These are phyloP conservation scores for Chimonanthus praecox DNA, from an alignment of 164 flowering plant species.

Conservation along the genomic window DNA sequence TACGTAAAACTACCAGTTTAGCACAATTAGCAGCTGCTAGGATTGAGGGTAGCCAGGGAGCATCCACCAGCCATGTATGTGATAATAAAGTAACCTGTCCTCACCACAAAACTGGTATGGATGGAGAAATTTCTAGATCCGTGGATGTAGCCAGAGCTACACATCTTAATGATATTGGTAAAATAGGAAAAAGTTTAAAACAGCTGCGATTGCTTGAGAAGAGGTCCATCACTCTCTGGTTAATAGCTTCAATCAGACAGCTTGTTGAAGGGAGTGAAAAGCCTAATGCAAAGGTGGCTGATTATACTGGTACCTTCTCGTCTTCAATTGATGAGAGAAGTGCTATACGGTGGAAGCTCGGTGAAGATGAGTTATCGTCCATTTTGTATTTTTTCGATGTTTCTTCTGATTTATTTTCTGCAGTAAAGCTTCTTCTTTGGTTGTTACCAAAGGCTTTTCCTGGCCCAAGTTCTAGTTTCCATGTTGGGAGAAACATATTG, in stretches of 20 bases:
- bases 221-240: constrained; percentile 60
- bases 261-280: constrained; percentile 68
- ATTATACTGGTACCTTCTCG: constrained; percentile 38
- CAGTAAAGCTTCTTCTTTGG: constrained; percentile 77
- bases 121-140: constrained; percentile 50
- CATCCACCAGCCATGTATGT: constrained; percentile 95
- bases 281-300: constrained; percentile 44
- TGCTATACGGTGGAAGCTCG: constrained; percentile 67
- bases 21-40: constrained; percentile 84
- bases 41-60: constrained; percentile 97
- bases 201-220: constrained; percentile 56
- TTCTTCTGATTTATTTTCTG: constrained; percentile 62
- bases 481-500: constrained; percentile 52
- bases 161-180: constrained; percentile 41
- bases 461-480: constrained; percentile 38
- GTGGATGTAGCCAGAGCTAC: constrained; percentile 30
- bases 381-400: constrained; percentile 78
- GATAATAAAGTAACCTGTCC: constrained; percentile 75
- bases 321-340: constrained; percentile 47
- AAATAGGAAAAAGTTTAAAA: constrained; percentile 67
- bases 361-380: constrained; percentile 76
- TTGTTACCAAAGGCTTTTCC: constrained; percentile 65
- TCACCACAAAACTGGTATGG: constrained; percentile 59
- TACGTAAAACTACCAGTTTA: constrained; percentile 86
- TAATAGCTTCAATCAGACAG: constrained; percentile 51